A percentile compares a stretch with the other conserved stretches of the same genome.
Evolutionary conservation across 164 flowering plant genomes (phyloP).

Genomic region (Pachysandra terminalis): DNA sequence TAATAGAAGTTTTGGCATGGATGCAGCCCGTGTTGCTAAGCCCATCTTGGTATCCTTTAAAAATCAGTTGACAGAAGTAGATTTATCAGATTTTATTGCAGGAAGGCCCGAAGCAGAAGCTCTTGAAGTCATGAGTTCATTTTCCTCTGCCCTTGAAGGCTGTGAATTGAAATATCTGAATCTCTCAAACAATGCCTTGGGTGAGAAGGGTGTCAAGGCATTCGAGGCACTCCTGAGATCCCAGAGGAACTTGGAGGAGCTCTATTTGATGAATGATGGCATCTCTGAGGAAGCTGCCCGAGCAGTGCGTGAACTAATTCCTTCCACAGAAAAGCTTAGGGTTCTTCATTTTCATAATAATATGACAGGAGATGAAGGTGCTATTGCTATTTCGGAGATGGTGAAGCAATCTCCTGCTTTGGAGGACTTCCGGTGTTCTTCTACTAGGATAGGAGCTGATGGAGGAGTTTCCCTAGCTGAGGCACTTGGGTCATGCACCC

Average conservation of each 20-base stretch:
- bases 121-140: slow-evolving; percentile 77
- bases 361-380: slow-evolving; percentile 97
- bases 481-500: slow-evolving; percentile 51
- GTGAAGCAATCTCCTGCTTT: slow-evolving; percentile 58
- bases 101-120: slow-evolving; percentile 89
- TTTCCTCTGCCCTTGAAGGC: slow-evolving; percentile 71
- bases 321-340: slow-evolving; percentile 74
- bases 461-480: slow-evolving; percentile 73
- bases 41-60: slow-evolving; percentile 67
- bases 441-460: slow-evolving; percentile 78
- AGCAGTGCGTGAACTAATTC: slow-evolving; percentile 77
- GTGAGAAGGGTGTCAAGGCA: slow-evolving; percentile 94
- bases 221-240: slow-evolving; percentile 74
- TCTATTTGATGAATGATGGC: slow-evolving; percentile 88
- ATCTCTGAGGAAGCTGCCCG: slow-evolving; percentile 93
- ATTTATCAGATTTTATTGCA: slow-evolving; percentile 85
- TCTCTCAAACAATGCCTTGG: slow-evolving; percentile 87
- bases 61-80: slow-evolving; percentile 74
- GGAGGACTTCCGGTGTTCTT: slow-evolving; percentile 92
- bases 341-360: slow-evolving; percentile 87
- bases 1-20: slow-evolving; percentile 83
- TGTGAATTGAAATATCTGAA: slow-evolving; percentile 56
- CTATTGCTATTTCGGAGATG: slow-evolving; percentile 68
- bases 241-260: slow-evolving; percentile 75
- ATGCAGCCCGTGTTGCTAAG: slow-evolving; percentile 74